A percentile compares a stretch with the other conserved stretches of the same genome.
Evolutionary conservation across 2,329 filamentous ascomycete genomes (phyloP).

Genomic region (Botrytis fabae): DNA sequence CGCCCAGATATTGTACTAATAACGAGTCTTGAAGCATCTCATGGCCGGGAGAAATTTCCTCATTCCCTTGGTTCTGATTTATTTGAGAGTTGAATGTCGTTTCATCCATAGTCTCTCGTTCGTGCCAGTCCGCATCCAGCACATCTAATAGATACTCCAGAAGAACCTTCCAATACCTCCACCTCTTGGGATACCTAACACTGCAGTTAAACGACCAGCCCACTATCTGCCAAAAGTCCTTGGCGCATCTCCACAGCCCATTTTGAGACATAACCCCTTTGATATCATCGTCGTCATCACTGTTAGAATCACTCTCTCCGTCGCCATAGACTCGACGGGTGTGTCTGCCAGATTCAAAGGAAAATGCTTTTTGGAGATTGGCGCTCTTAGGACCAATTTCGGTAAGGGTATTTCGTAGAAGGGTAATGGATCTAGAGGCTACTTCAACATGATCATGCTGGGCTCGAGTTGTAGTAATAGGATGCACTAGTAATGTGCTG

Average conservation of each 20-base stretch:
- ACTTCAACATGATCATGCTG: slow-evolving; percentile 61
- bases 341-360: slow-evolving; percentile 51
- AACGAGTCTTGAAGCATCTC: slow-evolving; percentile 54
- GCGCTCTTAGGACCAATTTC: slow-evolving; percentile 69
- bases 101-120: slow-evolving; percentile 53
- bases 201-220: slow-evolving; percentile 96
- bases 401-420: slow-evolving; percentile 66
- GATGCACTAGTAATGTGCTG: slow-evolving; percentile 81
- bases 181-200: slow-evolving; percentile 67
- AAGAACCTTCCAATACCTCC: slow-evolving; percentile 81
- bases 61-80: slow-evolving; percentile 38
- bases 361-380: slow-evolving; percentile 70
- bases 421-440: slow-evolving; percentile 65
- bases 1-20: slow-evolving; percentile 52
- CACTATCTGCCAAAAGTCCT: slow-evolving; percentile 85
- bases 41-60: slow-evolving; percentile 29
- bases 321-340: slow-evolving; percentile 39
- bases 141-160: slow-evolving; percentile 77
- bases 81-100: slow-evolving; percentile 11
- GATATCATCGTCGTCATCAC: slow-evolving; percentile 49
- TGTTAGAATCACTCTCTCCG: slow-evolving; percentile 46
- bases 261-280: slow-evolving; percentile 60
- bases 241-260: slow-evolving; percentile 72
- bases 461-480: slow-evolving; percentile 72
- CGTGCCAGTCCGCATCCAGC: slow-evolving; percentile 68